These are phyloP conservation scores for Simplicillium sp. DNA, from an alignment of 2,329 filamentous ascomycete species.

Conservation along the genomic window DNA sequence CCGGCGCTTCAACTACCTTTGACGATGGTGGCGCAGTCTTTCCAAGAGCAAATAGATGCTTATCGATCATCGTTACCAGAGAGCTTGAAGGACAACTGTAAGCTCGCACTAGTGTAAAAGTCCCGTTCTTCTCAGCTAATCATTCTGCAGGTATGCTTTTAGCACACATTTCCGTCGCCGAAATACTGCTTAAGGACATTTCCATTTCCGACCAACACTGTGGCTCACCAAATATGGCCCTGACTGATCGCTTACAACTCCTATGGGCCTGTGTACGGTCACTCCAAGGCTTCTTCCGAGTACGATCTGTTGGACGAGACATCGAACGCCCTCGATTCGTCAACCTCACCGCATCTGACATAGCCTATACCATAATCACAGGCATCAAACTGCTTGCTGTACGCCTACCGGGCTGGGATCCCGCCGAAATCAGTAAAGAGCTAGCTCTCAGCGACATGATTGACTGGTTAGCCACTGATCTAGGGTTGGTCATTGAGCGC, in stretches of 20 bases:
- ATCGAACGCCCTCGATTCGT: slow-evolving; percentile 28
- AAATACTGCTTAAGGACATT: slow-evolving; percentile 37
- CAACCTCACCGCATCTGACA: slow-evolving; percentile 35
- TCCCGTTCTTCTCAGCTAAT: neutral
- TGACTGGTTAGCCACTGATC: slow-evolving; percentile 18
- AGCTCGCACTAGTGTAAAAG: slow-evolving; percentile 1
- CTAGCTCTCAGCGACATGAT: slow-evolving; percentile 11
- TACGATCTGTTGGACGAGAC: slow-evolving; percentile 21
- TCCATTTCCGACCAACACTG: slow-evolving; percentile 29
- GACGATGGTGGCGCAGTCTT: slow-evolving; percentile 29
- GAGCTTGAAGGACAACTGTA: slow-evolving; percentile 23
- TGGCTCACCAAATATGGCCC: slow-evolving; percentile 18
- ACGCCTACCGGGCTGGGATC: slow-evolving; percentile 36
- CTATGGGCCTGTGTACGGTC: slow-evolving; percentile 35
- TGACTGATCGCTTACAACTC: slow-evolving; percentile 30
- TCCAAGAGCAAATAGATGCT: slow-evolving; percentile 32
- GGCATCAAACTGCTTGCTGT: slow-evolving; percentile 36
- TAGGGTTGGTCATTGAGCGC: slow-evolving; percentile 17
- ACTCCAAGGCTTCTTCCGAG: slow-evolving; percentile 28
- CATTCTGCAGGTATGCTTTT: slow-evolving; percentile 23
- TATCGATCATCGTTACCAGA: slow-evolving; percentile 26
- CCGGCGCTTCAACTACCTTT: slow-evolving; percentile 27
- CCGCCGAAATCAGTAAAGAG: slow-evolving; percentile 14
- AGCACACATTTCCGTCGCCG: slow-evolving; percentile 32
- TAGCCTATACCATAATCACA: slow-evolving; percentile 35